These are phyloP conservation scores for Chytriomyces confervae DNA, from an alignment of 192 early-diverging fungal genomes.

Conservation along the genomic window DNA sequence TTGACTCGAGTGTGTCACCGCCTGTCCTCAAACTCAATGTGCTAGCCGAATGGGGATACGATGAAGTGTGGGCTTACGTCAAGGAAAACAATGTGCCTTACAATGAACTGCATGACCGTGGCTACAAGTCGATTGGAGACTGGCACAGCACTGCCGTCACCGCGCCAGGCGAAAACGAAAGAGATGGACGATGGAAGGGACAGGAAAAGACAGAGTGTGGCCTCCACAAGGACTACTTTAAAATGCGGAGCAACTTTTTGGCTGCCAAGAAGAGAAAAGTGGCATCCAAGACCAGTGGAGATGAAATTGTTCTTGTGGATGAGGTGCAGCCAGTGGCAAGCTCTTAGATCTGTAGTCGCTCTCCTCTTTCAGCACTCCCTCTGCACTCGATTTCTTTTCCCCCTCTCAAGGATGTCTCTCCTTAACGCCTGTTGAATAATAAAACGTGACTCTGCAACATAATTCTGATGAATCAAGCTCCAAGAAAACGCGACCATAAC, in stretches of 20 bases:
- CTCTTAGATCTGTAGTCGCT: background rate
- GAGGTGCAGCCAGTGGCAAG: conserved; percentile 1
- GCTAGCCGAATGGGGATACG: conserved; percentile 88
- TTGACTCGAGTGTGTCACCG: conserved; percentile 72
- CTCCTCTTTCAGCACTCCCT: too few relatives aligned
- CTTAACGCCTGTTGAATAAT: too few relatives aligned
- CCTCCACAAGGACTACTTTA: conserved; percentile 95
- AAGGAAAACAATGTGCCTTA: conserved; percentile 86
- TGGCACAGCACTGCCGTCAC: conserved; percentile 85
- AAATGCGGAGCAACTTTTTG: conserved; percentile 81
- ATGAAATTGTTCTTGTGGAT: conserved; percentile 26
- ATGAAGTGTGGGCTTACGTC: conserved; percentile 87
- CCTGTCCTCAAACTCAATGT: conserved; percentile 89
- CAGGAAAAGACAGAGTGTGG: conserved; percentile 93
- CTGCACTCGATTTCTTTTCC: too few relatives aligned
- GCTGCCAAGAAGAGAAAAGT: conserved; percentile 75
- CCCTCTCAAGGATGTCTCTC: too few relatives aligned
- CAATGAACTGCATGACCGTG: conserved; percentile 85
- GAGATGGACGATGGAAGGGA: conserved; percentile 88
- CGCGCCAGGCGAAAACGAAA: conserved; percentile 72
- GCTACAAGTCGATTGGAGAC: conserved; percentile 93
- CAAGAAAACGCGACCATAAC: too few relatives aligned
- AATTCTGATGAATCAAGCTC: too few relatives aligned
- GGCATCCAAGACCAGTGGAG: background rate
- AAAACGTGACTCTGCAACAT: too few relatives aligned